Evolutionary conservation across 495 filamentous ascomycete genomes (phyloP), one percentile per base, ranked within the genome.

Genomic region (Neurospora tetrasperma): DNA sequence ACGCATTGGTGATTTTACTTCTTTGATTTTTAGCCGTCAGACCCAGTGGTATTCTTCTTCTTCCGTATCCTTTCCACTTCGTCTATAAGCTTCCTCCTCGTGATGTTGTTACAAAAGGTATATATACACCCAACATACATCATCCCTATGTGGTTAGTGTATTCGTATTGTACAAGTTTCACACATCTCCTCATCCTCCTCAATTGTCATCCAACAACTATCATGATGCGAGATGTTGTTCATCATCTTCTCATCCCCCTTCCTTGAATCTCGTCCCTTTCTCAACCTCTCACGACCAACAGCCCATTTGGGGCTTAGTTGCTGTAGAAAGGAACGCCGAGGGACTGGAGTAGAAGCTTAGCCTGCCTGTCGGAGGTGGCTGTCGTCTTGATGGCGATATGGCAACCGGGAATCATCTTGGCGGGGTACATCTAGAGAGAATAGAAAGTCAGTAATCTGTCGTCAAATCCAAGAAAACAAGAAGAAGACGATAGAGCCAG

Each of bases 351-450:
- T 71, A 99, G 85, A 73, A 98, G 78, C 74, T 92, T 88, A n/a
- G 94, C 96, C 78, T 99, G 95, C 77, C 90, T 90, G 78, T 99
- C 94, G 20, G 91, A 96, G 23, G 85, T 94, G 54, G 96, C 96
- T 42, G 91, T 88, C 6, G 96, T 98, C 82, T 97, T 93, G 71
- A 97, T 80, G 42, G 90, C 92, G 71, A 99, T 87, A 75, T 96
- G 89, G 82, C 92, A 92, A 78, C 93, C 94, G 6, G 96, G 93
- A 69, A 99, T 92, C 94, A 97, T 95, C 84, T 75, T 78, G 69
- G 75, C 42, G 35, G 78, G 77, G 59, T 76, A 78, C 75, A 82
- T 74, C 75, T 74, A 66, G 20, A 46, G 12, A 74, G 62, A 72
- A 0, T 23, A 54, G 10, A 5, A 48, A 69, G 69, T 71, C 16